These are phyloP conservation scores for Salvia hispanica DNA, from an alignment of 257 asterid species.

Conservation along the genomic window DNA sequence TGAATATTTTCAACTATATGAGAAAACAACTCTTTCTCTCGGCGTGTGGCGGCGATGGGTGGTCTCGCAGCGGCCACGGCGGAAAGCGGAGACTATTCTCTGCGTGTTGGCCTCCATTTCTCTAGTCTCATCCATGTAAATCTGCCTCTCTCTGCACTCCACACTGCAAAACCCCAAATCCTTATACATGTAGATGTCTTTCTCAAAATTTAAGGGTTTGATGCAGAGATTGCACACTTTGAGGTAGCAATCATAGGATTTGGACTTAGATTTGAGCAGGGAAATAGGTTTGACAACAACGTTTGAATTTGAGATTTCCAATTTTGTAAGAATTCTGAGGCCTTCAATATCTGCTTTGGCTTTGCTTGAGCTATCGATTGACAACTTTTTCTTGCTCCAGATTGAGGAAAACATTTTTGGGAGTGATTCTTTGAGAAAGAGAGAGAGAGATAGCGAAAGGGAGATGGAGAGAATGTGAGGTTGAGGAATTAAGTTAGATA, in stretches of 20 bases:
- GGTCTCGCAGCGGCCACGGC: not conserved
- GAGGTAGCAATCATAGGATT: constrained; percentile 33
- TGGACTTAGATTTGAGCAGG: not conserved
- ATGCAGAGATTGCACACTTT: constrained; percentile 52
- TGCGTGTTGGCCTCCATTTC: constrained; percentile 52
- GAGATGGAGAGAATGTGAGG: constrained; percentile 27
- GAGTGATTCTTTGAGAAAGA: not conserved
- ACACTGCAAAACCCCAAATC: constrained; percentile 70
- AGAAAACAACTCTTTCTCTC: too few relatives aligned
- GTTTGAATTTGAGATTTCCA: constrained; percentile 23
- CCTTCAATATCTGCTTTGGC: constrained; percentile 32
- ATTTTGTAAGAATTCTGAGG: constrained; percentile 35
- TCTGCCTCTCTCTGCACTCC: constrained; percentile 64
- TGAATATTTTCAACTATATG: too few relatives aligned
- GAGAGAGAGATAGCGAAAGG: not conserved
- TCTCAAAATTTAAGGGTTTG: constrained; percentile 37
- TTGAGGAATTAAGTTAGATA: constrained; percentile 25
- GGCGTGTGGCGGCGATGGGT: too few relatives aligned
- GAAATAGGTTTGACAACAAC: constrained; percentile 39
- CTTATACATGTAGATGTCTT: constrained; percentile 55
- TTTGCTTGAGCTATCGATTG: constrained; percentile 1
- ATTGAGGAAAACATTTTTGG: constrained; percentile 39
- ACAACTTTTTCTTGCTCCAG: constrained; percentile 43
- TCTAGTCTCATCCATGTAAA: constrained; percentile 54
- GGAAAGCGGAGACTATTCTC: constrained; percentile 39